Evolutionary conservation across 768 basidiomycete species (phyloP).

Genomic region (Coprinopsis cinerea): DNA sequence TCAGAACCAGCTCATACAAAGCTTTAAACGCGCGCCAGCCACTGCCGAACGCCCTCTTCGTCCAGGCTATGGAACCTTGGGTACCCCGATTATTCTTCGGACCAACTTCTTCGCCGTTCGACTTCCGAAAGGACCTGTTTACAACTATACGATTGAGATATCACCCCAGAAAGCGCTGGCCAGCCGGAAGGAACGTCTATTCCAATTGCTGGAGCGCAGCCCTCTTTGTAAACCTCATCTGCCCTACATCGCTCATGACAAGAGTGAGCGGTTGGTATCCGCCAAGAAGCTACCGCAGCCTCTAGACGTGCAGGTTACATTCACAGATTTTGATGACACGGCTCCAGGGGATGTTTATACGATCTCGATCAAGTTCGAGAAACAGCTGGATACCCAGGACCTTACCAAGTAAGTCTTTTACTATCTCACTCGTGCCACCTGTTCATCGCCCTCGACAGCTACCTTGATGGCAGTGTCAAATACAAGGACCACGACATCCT

Average conservation of each 20-base stretch:
- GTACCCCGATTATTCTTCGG: constrained; percentile 40
- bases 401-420: constrained; percentile 25
- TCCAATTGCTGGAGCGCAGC: constrained; percentile 45
- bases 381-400: constrained; percentile 26
- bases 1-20: constrained; percentile 30
- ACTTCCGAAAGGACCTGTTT: constrained; percentile 36
- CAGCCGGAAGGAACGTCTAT: constrained; percentile 41
- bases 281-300: constrained; percentile 37
- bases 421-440: neutral
- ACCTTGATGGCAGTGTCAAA: constrained; percentile 36
- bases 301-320: constrained; percentile 30
- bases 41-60: constrained; percentile 37
- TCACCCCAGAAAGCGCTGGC: constrained; percentile 36
- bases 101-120: constrained; percentile 56
- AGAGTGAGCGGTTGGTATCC: constrained; percentile 38
- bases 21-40: constrained; percentile 26
- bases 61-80: constrained; percentile 48
- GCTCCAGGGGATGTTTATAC: constrained; percentile 30
- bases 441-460: constrained; percentile 27
- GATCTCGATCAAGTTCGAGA: constrained; percentile 31
- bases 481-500: constrained; percentile 36
- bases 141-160: constrained; percentile 50
- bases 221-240: constrained; percentile 28
- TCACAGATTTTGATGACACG: constrained; percentile 32
- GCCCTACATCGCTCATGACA: constrained; percentile 45